These are phyloP conservation scores for Laguncularia racemosa DNA, from an alignment of 345 rosid species.

Conservation along the genomic window DNA sequence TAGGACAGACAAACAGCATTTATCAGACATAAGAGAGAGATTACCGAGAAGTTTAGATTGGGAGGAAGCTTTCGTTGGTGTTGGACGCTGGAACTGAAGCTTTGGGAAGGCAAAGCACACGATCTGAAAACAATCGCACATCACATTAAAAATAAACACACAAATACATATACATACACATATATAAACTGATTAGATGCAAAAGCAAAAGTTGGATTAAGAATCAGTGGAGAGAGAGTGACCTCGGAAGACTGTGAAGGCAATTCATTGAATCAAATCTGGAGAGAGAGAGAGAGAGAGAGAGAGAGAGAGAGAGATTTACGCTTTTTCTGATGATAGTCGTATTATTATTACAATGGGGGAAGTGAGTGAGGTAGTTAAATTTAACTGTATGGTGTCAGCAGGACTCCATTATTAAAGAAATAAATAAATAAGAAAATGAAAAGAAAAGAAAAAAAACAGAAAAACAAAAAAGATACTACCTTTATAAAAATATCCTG, in stretches of 20 bases:
- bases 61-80: conserved; percentile 25
- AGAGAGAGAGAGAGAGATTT: neutral
- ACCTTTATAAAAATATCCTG: too few species aligned
- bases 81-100: conserved; percentile 21
- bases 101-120: conserved; percentile 34
- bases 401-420: too few species aligned
- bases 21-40: neutral
- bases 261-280: conserved; percentile 39
- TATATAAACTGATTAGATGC: neutral
- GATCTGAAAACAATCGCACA: conserved; percentile 33
- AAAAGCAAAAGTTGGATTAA: too few species aligned
- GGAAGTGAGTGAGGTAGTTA: too few species aligned
- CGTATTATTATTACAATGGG: too few species aligned
- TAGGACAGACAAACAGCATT: too few species aligned
- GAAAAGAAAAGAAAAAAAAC: too few species aligned
- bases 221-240: neutral
- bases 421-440: too few species aligned
- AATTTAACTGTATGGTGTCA: too few species aligned
- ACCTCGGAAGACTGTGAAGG: conserved; percentile 62
- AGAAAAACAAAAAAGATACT: too few species aligned
- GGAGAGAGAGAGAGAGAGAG: conserved; percentile 4
- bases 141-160: neutral
- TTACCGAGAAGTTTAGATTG: conserved; percentile 17
- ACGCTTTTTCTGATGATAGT: too few species aligned
- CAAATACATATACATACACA: neutral